These are phyloP conservation scores for Candida neerlandica DNA, from an alignment of 1,139 yeast genomes.

Conservation along the genomic window DNA sequence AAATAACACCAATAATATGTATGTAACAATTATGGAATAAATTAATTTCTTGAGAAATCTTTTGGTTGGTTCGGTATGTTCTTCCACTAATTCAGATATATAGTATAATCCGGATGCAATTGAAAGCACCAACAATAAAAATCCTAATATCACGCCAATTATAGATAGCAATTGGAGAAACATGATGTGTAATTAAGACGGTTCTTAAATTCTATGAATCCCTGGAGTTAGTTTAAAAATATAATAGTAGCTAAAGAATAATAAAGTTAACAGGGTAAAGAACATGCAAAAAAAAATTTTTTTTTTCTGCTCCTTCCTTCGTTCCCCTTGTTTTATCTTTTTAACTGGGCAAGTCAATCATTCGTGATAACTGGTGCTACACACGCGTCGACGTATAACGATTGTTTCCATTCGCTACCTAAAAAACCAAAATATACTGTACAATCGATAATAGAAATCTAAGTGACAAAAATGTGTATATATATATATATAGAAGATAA, in stretches of 20 bases:
- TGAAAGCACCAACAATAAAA: slow-evolving; percentile 59
- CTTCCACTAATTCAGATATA: slow-evolving; percentile 90
- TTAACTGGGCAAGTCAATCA: background rate
- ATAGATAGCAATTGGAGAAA: slow-evolving; percentile 53
- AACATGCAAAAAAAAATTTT: background rate
- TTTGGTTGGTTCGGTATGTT: slow-evolving; percentile 84
- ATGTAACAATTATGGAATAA: slow-evolving; percentile 55
- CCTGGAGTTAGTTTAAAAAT: background rate
- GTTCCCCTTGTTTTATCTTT: background rate
- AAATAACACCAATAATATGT: slow-evolving; percentile 59
- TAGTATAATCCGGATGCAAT: slow-evolving; percentile 89
- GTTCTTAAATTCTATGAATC: no score
- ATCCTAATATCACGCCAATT: slow-evolving; percentile 74
- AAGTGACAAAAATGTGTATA: no score
- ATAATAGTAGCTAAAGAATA: background rate
- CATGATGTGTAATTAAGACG: slow-evolving; percentile 23
- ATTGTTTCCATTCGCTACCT: background rate
- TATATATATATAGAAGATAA: background rate
- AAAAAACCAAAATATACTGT: no score
- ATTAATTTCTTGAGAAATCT: slow-evolving; percentile 65
- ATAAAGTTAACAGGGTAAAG: background rate
- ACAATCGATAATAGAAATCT: no score
- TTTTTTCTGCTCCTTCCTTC: background rate
- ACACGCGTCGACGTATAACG: background rate
- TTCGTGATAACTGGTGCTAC: background rate